Evolutionary conservation across 2,329 filamentous ascomycete species (phyloP).

Genomic region (Colletotrichum echinochloae): DNA sequence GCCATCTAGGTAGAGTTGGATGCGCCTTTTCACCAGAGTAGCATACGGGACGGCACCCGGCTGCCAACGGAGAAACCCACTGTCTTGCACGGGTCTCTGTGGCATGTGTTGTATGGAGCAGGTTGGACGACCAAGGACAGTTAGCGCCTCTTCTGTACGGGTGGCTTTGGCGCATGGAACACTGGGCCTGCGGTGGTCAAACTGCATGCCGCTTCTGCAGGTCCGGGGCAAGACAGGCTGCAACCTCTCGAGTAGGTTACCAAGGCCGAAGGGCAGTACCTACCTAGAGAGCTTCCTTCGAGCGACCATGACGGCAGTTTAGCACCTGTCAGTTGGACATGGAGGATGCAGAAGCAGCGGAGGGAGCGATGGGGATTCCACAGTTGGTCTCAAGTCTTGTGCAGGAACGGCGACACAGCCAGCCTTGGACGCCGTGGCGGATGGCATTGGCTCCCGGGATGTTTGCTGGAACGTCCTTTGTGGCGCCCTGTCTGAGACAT

Average conservation of each 20-base stretch:
- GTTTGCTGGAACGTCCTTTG: constrained; percentile 35
- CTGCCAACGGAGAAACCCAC: constrained; percentile 28
- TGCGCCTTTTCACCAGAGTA: constrained; percentile 1
- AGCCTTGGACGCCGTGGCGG: neutral
- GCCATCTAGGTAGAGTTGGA: neutral
- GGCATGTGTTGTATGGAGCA: constrained; percentile 26
- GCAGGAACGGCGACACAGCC: constrained; percentile 8
- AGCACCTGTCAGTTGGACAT: neutral
- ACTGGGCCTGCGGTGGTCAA: constrained; percentile 23
- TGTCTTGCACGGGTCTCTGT: constrained; percentile 19
- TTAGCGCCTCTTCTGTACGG: constrained; percentile 29
- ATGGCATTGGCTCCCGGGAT: constrained; percentile 14
- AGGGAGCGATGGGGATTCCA: constrained; percentile 30
- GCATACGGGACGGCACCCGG: neutral
- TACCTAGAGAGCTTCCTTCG: neutral
- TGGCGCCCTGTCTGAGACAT: constrained; percentile 36
- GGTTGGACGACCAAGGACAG: constrained; percentile 24
- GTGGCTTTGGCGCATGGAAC: constrained; percentile 36
- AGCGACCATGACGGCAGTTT: neutral
- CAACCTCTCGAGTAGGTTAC: neutral
- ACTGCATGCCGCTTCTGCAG: constrained; percentile 45
- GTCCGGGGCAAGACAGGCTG: constrained; percentile 42
- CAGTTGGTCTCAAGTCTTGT: constrained; percentile 2
- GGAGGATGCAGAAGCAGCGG: constrained; percentile 26
- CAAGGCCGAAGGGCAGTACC: constrained; percentile 10